phyloP scores from a whole-genome alignment of 208 protist species.

The Crithidia sp. region DNA sequence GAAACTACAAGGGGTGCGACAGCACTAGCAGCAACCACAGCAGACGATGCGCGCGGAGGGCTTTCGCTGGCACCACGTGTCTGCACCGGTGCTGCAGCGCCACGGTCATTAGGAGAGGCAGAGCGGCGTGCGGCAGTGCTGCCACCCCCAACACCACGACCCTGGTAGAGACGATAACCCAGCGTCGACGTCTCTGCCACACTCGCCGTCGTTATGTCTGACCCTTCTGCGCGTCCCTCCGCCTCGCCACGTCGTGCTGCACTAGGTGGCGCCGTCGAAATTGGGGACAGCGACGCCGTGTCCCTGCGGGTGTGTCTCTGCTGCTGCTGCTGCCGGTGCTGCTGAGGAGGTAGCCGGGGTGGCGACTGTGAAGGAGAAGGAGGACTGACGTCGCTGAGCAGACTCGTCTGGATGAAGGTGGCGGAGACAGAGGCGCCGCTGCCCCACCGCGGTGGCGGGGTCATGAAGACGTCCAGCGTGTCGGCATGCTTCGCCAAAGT shows the following conservation, averaged over 20 bases:
- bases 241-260: not conserved
- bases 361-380: not conserved
- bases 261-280: not conserved
- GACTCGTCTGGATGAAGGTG: constrained; percentile 11
- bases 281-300: not conserved
- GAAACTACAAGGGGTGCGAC: not conserved
- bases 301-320: not conserved
- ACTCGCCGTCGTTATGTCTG: not conserved
- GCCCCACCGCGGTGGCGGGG: constrained; percentile 17
- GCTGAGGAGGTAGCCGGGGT: not conserved
- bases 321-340: not conserved
- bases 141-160: not conserved
- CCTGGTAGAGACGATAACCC: constrained; percentile 16
- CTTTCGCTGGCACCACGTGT: no score
- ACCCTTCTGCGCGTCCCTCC: not conserved
- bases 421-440: not conserved
- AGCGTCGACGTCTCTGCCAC: constrained; percentile 11
- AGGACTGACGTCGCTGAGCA: constrained; percentile 2
- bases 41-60: no score
- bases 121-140: not conserved
- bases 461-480: constrained; percentile 5
- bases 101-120: not conserved
- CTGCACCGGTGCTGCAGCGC: no score
- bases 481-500: no score
- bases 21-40: not conserved